Percentiles rank a stretch among this genome's conserved stretches.
Evolutionary conservation across 306 rosid species (phyloP).

Genomic region (Phaseolus lunatus): DNA sequence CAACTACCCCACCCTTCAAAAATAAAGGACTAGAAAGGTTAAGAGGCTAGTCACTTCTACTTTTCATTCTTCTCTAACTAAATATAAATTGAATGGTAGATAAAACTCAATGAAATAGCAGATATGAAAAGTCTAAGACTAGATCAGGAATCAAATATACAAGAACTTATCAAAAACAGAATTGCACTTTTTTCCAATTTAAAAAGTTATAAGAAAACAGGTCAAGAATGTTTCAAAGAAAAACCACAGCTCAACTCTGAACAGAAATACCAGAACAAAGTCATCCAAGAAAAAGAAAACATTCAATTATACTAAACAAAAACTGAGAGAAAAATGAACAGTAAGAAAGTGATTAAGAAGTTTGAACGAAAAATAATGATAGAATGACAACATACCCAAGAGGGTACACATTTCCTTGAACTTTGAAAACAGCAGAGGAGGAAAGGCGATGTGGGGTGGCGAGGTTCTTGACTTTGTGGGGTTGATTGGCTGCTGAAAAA

Average conservation of each 20-base stretch:
- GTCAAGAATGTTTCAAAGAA: constrained; percentile 5
- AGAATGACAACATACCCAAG: constrained; percentile 64
- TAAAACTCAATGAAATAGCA: not conserved
- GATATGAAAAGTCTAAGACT: constrained; percentile 17
- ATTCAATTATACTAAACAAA: not conserved
- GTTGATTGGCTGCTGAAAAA: constrained; percentile 65
- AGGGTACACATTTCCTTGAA: constrained; percentile 88
- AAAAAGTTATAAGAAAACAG: not conserved
- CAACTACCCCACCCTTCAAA: constrained; percentile 7
- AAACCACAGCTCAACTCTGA: not conserved
- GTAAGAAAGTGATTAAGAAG: constrained; percentile 20
- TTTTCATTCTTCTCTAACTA: not conserved
- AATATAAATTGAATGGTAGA: constrained; percentile 25
- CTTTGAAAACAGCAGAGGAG: constrained; percentile 67
- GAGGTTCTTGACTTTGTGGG: constrained; percentile 31
- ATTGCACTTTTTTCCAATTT: not conserved
- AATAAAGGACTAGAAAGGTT: not conserved
- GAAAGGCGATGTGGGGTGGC: constrained; percentile 20
- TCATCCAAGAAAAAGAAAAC: not conserved
- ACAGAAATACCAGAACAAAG: not conserved
- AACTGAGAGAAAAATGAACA: not conserved
- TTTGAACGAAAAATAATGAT: not conserved
- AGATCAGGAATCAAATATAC: not conserved
- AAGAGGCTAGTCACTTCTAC: not conserved
- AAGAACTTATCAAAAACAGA: constrained; percentile 24